phyloP scores from a whole-genome alignment of 306 rosid species.

The Prinsepia uniflora region DNA sequence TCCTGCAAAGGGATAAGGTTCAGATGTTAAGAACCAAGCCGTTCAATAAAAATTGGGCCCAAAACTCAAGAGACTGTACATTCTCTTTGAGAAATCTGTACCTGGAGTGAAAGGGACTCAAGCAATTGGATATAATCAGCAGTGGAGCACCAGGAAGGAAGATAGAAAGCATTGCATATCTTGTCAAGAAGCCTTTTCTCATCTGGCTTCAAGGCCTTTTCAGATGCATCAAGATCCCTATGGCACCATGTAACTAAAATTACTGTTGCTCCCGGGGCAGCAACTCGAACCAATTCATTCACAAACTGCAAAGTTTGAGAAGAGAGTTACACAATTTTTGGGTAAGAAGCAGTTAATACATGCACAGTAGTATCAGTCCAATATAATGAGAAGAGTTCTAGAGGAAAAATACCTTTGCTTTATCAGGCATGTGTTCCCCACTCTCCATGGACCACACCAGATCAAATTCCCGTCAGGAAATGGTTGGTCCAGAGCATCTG shows the following conservation, averaged over 20 bases:
- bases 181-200: conserved; percentile 61
- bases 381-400: too few relatives aligned
- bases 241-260: conserved; percentile 95
- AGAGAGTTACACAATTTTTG: not conserved
- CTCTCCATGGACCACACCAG: conserved; percentile 98
- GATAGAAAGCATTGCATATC: conserved; percentile 76
- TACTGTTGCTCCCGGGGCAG: conserved; percentile 82
- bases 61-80: not conserved
- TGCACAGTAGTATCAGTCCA: too few relatives aligned
- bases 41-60: not conserved
- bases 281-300: conserved; percentile 76
- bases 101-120: conserved; percentile 55
- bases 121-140: conserved; percentile 65
- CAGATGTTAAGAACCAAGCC: not conserved
- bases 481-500: conserved; percentile 83
- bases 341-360: not conserved
- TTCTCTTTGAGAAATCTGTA: conserved; percentile 5
- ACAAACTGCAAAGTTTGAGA: conserved; percentile 55
- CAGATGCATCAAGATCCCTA: conserved; percentile 69
- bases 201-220: conserved; percentile 55
- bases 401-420: conserved; percentile 50
- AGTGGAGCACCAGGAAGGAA: conserved; percentile 95
- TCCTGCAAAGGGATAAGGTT: conserved; percentile 39
- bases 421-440: conserved; percentile 98
- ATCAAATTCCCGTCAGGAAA: conserved; percentile 68